A percentile compares a stretch with the other conserved stretches of the same genome.
Evolutionary conservation across 192 early-diverging fungal species (phyloP).

Genomic region (Lobulomyces angularis): DNA sequence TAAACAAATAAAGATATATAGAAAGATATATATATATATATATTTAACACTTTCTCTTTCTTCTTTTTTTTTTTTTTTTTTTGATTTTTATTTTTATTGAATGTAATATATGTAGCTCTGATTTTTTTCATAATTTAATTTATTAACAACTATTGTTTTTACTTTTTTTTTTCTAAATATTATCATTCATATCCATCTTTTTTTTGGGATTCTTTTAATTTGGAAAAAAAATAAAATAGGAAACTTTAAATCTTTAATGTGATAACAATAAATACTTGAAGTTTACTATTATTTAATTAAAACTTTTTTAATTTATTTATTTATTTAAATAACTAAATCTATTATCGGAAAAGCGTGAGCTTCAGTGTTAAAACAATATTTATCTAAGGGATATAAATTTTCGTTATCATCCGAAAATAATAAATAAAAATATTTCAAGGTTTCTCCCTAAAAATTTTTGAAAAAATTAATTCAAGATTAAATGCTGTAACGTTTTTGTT

Average conservation of each 20-base stretch:
- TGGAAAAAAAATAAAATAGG: neutral
- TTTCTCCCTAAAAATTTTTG: constrained; percentile 52
- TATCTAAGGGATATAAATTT: constrained; percentile 58
- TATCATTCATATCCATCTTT: no score
- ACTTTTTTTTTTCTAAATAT: neutral
- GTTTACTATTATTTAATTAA: no score
- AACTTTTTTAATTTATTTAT: constrained; percentile 3
- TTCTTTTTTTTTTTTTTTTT: neutral
- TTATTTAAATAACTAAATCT: constrained; percentile 2
- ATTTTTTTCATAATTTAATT: neutral
- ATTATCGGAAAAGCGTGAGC: constrained; percentile 77
- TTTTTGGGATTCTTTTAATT: no score
- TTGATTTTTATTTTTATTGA: neutral
- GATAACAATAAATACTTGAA: constrained; percentile 81
- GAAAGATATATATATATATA: neutral
- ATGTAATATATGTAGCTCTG: neutral
- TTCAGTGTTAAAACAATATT: constrained; percentile 91
- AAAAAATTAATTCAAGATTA: neutral
- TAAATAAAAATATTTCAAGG: constrained; percentile 86
- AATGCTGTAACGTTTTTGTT: neutral
- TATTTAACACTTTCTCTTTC: neutral
- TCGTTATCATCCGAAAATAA: constrained; percentile 60
- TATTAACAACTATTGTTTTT: neutral
- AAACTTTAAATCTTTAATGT: constrained; percentile 50
- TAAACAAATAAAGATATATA: neutral